Percentiles rank a stretch among this genome's conserved stretches.
Conservation (phyloP, 2,329 filamentous ascomycete species). For the Verticillium albo-atrum region DNA sequence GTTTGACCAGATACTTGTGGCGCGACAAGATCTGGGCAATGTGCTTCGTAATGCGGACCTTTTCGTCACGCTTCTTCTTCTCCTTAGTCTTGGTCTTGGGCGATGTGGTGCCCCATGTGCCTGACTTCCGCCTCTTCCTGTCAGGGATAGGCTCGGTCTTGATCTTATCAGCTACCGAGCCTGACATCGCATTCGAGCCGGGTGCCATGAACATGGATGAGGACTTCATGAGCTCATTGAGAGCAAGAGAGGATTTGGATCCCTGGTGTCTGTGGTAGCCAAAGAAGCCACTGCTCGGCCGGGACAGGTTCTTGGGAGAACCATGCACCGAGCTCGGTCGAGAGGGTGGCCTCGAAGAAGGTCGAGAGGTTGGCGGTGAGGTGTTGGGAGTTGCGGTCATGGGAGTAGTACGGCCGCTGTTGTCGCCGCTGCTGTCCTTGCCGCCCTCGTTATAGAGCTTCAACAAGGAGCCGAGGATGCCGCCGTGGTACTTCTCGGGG, state of each 20-base stretch:
- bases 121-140: conserved; percentile 24
- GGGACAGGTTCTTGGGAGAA: conserved; percentile 22
- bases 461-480: conserved; percentile 68
- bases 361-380: conserved; percentile 35
- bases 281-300: conserved; percentile 34
- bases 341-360: conserved; percentile 32
- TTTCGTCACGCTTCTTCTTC: conserved; percentile 25
- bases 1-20: conserved; percentile 77
- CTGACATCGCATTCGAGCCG: conserved; percentile 38
- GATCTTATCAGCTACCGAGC: conserved; percentile 38
- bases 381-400: conserved; percentile 33
- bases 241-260: conserved; percentile 38
- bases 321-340: conserved; percentile 9
- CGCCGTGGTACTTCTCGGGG: conserved; percentile 65
- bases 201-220: conserved; percentile 48
- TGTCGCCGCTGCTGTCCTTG: conserved; percentile 24
- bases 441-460: conserved; percentile 59
- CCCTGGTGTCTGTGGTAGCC: conserved; percentile 34
- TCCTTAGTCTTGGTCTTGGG: conserved; percentile 3
- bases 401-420: conserved; percentile 37
- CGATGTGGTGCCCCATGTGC: conserved; percentile 6
- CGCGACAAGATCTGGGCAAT: conserved; percentile 69
- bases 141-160: conserved; percentile 30
- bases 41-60: conserved; percentile 47
- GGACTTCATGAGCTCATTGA: conserved; percentile 49